Conservation (phyloP, 2,329 filamentous ascomycete species). For the Chrysoporthe deuterocubensis region DNA sequence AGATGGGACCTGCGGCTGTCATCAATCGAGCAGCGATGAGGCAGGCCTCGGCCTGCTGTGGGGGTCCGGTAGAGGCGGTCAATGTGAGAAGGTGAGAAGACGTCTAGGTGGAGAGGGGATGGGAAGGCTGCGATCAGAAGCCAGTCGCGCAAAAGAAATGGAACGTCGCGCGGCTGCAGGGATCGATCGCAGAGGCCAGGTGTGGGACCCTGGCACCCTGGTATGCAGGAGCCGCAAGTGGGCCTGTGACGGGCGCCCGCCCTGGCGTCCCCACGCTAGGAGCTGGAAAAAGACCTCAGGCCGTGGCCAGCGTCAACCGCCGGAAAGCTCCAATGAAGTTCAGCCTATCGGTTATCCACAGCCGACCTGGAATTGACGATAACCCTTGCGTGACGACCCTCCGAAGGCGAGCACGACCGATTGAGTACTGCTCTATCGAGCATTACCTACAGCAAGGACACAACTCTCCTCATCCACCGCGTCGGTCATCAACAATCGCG, state of each 20-base stretch:
- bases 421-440: constrained; percentile 22
- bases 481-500: constrained; percentile 15
- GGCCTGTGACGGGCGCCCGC: constrained; percentile 13
- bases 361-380: constrained; percentile 2
- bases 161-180: constrained; percentile 18
- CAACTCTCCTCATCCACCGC: constrained; percentile 22
- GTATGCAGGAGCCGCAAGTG: constrained; percentile 28
- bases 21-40: neutral
- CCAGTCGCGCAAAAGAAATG: constrained; percentile 4
- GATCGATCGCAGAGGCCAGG: constrained; percentile 21
- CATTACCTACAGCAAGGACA: constrained; percentile 12
- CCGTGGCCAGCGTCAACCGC: constrained; percentile 22
- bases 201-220: constrained; percentile 12
- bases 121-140: constrained; percentile 1
- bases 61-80: neutral
- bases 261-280: neutral
- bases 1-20: neutral
- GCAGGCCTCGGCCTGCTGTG: neutral
- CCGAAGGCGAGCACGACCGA: constrained; percentile 20
- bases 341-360: constrained; percentile 23
- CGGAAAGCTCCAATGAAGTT: constrained; percentile 23
- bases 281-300: constrained; percentile 28
- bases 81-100: neutral
- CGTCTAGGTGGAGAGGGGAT: neutral
- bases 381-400: neutral